Base-by-base conservation (phyloP, 192 early-diverging fungal genomes). In the Gonapodya prolifera region DNA sequence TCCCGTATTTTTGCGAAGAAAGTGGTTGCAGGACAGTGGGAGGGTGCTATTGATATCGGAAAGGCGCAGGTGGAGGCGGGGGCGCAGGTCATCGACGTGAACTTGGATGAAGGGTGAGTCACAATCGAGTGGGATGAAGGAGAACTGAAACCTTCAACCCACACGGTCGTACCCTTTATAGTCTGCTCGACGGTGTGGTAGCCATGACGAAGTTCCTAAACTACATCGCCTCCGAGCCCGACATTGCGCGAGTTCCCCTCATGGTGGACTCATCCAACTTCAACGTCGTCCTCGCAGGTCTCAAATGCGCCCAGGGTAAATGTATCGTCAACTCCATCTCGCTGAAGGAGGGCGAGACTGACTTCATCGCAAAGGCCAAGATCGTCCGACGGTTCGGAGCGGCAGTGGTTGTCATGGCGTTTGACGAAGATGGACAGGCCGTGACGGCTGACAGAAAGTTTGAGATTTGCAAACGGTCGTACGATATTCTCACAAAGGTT, bases 231-330 rank as follows among this genome's bases (percentile, higher is more conserved):
- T 93, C 92, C 35, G 96, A 98, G 82, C 96, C 96, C 32, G 95
- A 97, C 78, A 91, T 96, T 79, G 88, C 95, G 36, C 84, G 84
- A 76, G 92, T 92, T 31, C 95, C 96, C 2, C 78, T 98, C 33
- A 98, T 98, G 96, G 87, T 98, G 16, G 96, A 98, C 83, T 97
- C 95, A 28, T 97, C 95, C 77, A 98, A 98, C 83, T 98, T 96
- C 87, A 93, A 92, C n/a, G 95, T 98, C 16, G 90, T 98, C 34
- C 87, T 94, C 77, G 96, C 96, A 1, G 96, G 96, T 31, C 86
- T 98, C 78, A 96, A 96, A 83, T 98, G 95, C 80, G 91, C 89
- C 0, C 96, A 98, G 84, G 96, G 96, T 78, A 98, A 98, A 81
- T 96, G 95, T 80, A 96, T 98, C 76, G 96, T 98, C 81, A 98